Evolutionary conservation across 2,329 filamentous ascomycete genomes (phyloP), one percentile per base, ranked within the genome.

Genomic region (Pseudogymnoascus sp.): DNA sequence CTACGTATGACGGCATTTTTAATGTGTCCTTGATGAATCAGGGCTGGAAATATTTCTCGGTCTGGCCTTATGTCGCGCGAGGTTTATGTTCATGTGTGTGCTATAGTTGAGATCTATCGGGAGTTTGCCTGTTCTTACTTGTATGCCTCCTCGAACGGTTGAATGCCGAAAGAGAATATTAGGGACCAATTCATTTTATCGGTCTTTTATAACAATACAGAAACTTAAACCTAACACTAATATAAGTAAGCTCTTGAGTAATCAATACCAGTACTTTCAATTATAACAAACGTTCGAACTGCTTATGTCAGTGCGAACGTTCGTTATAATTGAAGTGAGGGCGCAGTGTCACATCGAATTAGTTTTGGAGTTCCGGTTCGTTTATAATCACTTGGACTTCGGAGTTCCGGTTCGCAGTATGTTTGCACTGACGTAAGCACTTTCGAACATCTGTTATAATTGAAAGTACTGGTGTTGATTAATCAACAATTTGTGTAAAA

Each of bases 1-100:
- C 37, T 26, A 59, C 55, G 6, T 59, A 59, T 23, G 55, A 59
- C 31, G 55, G 55, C 55, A 59, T 59, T 38, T 10, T 52, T 6
- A 23, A 16, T 61, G 4, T 52, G 23, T 52, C 14, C 11, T 52
- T 2, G n/a, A 52, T 52, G n/a, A 31, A 31, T 31, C 14, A 5
- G 23, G 43, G 14, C 1, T 43, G 19, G 4, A 31, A 52, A 29
- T 52, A 3, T 31, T 52, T 45, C 12, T 31, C 23, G 10, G 14
- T 49, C 19, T 23, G 6, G 11, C 5, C 39, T 21, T 14, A 3
- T 14, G 19, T 19, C 19, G 19, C 6, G 19, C 14, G 19, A 12
- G 10, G 41, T 23, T 19, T 23, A 23, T 45, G 11, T 45, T 23
- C 19, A 23, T 41, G n/a, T 16, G 38, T 41, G 16, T 41, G 16